phyloP scores from a whole-genome alignment of 371 early-diverging fungal species.

The Mucor plumbeus region DNA sequence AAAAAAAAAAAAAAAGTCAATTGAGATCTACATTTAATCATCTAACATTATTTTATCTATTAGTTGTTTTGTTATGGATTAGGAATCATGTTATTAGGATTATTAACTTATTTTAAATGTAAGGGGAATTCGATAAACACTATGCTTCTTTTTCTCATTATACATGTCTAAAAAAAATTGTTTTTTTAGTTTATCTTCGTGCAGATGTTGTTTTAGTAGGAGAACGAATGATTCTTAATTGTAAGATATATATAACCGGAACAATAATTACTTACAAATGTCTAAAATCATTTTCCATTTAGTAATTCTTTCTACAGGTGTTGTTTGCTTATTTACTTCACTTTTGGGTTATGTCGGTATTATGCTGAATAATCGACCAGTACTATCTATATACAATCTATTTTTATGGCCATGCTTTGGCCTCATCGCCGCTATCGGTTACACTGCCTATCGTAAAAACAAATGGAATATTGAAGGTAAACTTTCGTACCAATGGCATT shows the following conservation, averaged over 20 bases:
- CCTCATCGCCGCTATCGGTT: conserved; percentile 60
- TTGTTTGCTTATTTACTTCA: conserved; percentile 52
- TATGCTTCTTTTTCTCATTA: no score
- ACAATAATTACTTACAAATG: no score
- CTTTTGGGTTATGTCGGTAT: conserved; percentile 61
- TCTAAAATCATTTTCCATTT: neutral
- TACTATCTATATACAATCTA: conserved; percentile 54
- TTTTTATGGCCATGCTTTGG: conserved; percentile 64
- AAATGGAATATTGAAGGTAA: conserved; percentile 55
- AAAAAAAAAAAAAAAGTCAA: neutral
- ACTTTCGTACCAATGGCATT: conserved; percentile 59
- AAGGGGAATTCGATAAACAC: conserved; percentile 12
- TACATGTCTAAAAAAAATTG: neutral
- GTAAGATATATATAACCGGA: conserved; percentile 34
- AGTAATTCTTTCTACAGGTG: conserved; percentile 58
- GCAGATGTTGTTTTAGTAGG: conserved; percentile 55
- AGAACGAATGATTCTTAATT: conserved; percentile 43
- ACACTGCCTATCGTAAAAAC: conserved; percentile 54
- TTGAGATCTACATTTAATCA: neutral
- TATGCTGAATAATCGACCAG: conserved; percentile 55
- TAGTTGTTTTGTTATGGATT: conserved; percentile 59
- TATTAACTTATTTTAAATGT: conserved; percentile 56
- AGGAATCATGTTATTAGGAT: conserved; percentile 37
- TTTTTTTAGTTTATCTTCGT: conserved; percentile 44
- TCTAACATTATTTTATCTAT: conserved; percentile 7